Evolutionary conservation across 192 early-diverging fungal species (phyloP), one percentile per base, ranked within the genome.

Genomic region (Gigaspora rosea): DNA sequence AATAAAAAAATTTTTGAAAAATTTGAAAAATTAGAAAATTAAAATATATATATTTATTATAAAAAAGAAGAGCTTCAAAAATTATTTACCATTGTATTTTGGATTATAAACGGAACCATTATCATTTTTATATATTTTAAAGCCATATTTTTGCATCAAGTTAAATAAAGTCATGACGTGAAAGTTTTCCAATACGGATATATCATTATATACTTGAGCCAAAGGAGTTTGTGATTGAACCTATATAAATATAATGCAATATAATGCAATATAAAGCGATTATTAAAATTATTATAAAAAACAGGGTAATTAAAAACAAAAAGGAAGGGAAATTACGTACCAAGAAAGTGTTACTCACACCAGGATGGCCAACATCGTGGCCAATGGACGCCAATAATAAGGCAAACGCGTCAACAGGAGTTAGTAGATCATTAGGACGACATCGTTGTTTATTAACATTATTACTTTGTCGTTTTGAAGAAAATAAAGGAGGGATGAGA

Each of bases 311-410:
- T 48, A 50, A 56, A 18, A 56, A 56, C 0, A 41, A 3, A 41
- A 41, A 41, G 7, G 41, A 41, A 6, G 41, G 41, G 2, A 7
- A 41, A 41, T n/a, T 6, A 41, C 76, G 80, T 82, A 89, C 89
- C 87, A 98, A 90, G 78, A 96, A 98, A 74, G 89, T 88, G 82
- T 98, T 98, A 84, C 95, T 97, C 47, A 97, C 92, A 18, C 97
- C 97, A 13, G 96, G 97, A 81, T 98, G 97, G 16, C 90, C 92
- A 51, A 93, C 86, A 80, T 95, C 94, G 75, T 95, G 94, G 56
- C 91, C 91, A 71, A 95, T 90, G 20, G 89, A 89, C 41, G 92
- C 90, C 4, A 94, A 84, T 9, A 95, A 81, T 11, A 94, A 82
- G 3, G 92, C 93, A 80, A 94, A 89, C n/a, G 85, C 85, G 59